Base-by-base conservation (phyloP, 148 eudicot species). In the Amaranthus hypochondriacus region DNA sequence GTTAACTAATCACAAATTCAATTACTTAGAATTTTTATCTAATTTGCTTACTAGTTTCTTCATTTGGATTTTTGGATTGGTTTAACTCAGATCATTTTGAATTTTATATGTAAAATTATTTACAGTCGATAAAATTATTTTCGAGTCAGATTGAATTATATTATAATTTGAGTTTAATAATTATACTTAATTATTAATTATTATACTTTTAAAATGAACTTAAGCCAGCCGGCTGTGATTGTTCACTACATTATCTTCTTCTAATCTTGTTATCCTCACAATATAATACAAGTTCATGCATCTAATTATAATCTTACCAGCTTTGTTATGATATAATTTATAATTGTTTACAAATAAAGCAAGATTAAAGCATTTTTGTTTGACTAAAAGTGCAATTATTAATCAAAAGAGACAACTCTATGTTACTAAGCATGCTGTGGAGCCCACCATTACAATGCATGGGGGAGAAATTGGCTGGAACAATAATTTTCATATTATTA, bases 361-460 rank as follows among this genome's bases (percentile, higher is more conserved):
- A 59, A 57, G 14, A 57, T 13, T 13, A 58, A 58, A 58, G 62
- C 42, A 4, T 58, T 21, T 48, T 2, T 7, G 55, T 66, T 66
- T 48, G 69, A 66, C 69, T 66, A 49, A 66, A n/a, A 0, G 0
- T n/a, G 15, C 54, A 49, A 49, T 66, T 48, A 66, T 48, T 48
- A 15, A 48, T 48, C 6, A 14, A 7, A 2, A 15, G 51, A 66
- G 69, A 66, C 51, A 66, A 11, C 69, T 54, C 3, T 66, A 66
- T 47, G 12, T 47, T 15, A 18, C 6, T 47, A 62, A 66, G 67
- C 72, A 47, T 68, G 78, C 52, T 7, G 9, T 44, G 63, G 78
- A 70, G 43, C 72, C 78, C 78, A 75, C 72, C 53, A 12, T 14
- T 3, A 49, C 65, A 56, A 5, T 67, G 65, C 72, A 67, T 58